phyloP scores from a whole-genome alignment of 306 rosid genomes.

The Nissolia schottii region DNA sequence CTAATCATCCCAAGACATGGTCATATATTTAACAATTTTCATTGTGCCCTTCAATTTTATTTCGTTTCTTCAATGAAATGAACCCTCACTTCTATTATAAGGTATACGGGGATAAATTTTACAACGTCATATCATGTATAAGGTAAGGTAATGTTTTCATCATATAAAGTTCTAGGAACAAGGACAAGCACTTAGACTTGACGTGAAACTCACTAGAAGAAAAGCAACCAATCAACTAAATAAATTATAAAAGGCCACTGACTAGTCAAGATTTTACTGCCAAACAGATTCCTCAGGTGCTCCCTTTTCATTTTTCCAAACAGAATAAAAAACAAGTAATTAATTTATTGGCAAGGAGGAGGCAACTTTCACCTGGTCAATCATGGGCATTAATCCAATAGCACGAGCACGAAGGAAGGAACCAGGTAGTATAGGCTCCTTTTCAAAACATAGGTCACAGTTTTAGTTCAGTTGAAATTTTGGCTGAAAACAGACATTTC shows the following conservation, averaged over 20 bases:
- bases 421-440: constrained; percentile 94
- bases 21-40: background rate
- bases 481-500: background rate
- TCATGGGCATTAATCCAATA: constrained; percentile 97
- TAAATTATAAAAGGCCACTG: background rate
- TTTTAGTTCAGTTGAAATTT: constrained; percentile 7
- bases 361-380: constrained; percentile 71
- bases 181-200: background rate
- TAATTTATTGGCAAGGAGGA: background rate
- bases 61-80: background rate
- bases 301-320: background rate
- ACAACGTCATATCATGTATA: background rate
- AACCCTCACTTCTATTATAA: background rate
- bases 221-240: background rate
- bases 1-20: background rate
- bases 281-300: background rate
- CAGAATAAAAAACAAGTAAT: background rate
- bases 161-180: background rate
- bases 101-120: constrained; percentile 4
- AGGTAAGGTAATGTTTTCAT: background rate
- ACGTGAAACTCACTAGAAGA: background rate
- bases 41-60: background rate
- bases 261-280: background rate
- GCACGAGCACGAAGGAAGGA: constrained; percentile 99
- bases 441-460: constrained; percentile 1